phyloP scores from a whole-genome alignment of 495 filamentous ascomycete species.

The Usnea hakonensis region DNA sequence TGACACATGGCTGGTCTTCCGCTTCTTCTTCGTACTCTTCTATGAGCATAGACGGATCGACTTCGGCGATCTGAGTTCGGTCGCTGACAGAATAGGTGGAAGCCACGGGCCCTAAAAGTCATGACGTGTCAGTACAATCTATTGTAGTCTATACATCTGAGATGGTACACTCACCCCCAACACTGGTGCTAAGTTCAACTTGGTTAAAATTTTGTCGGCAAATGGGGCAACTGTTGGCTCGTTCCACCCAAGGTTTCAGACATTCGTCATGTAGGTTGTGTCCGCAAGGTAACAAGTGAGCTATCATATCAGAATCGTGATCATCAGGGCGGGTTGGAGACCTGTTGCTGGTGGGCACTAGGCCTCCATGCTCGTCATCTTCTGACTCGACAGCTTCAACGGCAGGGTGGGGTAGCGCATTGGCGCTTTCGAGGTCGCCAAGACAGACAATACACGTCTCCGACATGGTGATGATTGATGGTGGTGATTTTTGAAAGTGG shows the following conservation, averaged over 20 bases:
- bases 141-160: neutral
- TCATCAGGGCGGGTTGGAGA: slow-evolving; percentile 26
- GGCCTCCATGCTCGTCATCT: slow-evolving; percentile 30
- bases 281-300: slow-evolving; percentile 64
- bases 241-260: slow-evolving; percentile 84
- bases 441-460: slow-evolving; percentile 96
- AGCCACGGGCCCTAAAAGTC: slow-evolving; percentile 53
- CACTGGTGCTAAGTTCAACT: slow-evolving; percentile 69
- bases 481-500: neutral
- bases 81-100: slow-evolving; percentile 82
- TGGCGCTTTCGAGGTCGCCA: slow-evolving; percentile 65
- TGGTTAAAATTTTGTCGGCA: slow-evolving; percentile 85
- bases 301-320: slow-evolving; percentile 47
- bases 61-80: slow-evolving; percentile 80
- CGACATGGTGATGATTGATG: slow-evolving; percentile 51
- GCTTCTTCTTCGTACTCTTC: slow-evolving; percentile 63
- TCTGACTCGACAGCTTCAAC: slow-evolving; percentile 42
- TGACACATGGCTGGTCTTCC: slow-evolving; percentile 61
- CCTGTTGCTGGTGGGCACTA: slow-evolving; percentile 31
- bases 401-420: slow-evolving; percentile 41
- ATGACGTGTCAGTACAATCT: slow-evolving; percentile 25
- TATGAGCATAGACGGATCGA: slow-evolving; percentile 71
- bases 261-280: slow-evolving; percentile 90
- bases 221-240: slow-evolving; percentile 96
- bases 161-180: slow-evolving; percentile 59